A percentile compares a stretch with the other conserved stretches of the same genome.
These are phyloP conservation scores for Evernia prunastri DNA, from an alignment of 495 filamentous ascomycete species.

Conservation along the genomic window DNA sequence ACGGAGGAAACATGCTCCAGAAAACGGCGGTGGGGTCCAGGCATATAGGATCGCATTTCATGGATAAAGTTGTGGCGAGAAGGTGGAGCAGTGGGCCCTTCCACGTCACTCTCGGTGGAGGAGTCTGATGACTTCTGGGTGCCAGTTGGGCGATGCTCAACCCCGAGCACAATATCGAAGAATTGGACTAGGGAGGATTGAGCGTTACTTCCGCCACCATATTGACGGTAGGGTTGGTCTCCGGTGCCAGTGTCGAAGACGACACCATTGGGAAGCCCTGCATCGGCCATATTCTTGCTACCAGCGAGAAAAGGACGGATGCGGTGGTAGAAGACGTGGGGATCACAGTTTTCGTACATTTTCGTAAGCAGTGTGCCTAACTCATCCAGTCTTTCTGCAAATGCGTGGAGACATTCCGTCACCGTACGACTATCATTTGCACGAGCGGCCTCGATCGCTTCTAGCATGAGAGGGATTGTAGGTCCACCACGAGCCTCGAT, in stretches of 20 bases:
- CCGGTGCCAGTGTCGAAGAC: constrained; percentile 74
- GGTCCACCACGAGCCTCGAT: constrained; percentile 91
- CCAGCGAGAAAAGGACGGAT: constrained; percentile 93
- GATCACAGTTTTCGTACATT: constrained; percentile 91
- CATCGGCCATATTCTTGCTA: constrained; percentile 93
- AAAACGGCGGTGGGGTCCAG: constrained; percentile 83
- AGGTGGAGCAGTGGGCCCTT: constrained; percentile 47
- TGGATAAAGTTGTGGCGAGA: constrained; percentile 84
- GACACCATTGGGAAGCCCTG: constrained; percentile 80
- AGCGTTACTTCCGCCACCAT: constrained; percentile 87
- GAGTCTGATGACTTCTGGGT: constrained; percentile 29
- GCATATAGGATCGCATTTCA: constrained; percentile 97
- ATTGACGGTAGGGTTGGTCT: constrained; percentile 62
- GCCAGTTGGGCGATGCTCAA: constrained; percentile 90
- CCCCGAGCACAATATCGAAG: constrained; percentile 83
- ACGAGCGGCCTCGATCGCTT: constrained; percentile 77
- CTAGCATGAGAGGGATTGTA: constrained; percentile 80
- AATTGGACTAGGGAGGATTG: constrained; percentile 94
- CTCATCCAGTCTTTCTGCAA: constrained; percentile 85
- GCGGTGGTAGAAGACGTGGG: constrained; percentile 85
- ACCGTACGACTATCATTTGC: constrained; percentile 62
- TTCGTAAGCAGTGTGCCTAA: constrained; percentile 64
- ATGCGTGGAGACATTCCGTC: constrained; percentile 61
- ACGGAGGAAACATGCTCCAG: constrained; percentile 70
- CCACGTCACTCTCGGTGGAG: constrained; percentile 39